Base-by-base conservation (phyloP, 73 alveolate species). In the Diophrys appendiculata region DNA sequence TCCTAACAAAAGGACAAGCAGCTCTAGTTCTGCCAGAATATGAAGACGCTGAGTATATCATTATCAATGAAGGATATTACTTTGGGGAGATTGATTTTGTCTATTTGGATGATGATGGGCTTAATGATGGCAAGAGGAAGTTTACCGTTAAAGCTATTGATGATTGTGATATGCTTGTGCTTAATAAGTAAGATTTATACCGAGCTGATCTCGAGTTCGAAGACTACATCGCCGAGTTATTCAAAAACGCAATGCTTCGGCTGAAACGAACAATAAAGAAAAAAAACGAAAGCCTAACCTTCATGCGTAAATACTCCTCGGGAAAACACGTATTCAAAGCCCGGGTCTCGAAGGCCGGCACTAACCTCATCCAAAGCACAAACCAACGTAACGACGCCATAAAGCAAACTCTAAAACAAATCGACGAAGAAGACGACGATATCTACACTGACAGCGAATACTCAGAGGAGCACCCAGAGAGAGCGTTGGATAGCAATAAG, bases 61-160 rank as follows among this genome's bases (percentile, higher is more conserved):
- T 75, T 31, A 81, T 92, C n/a, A 78, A 76, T 24, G 70, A 69
- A 29, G 98, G 96, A 11, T 70, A 78, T 64, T 86, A 78, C 69
- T 92, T 89, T 70, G 98, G 98, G n/a, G 91, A 80, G 43, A 89
- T 90, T 33, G 98, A 92, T 64, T 34, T 83, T 53, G 83, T 76
- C 54, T 76, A 65, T 33, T 28, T 22, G 29, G 53, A 67, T 31
- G 54, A 24, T 25, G 82, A 83, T 8, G 67, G 65, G 14, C 34
- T 28, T 72, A 33, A 65, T 30, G 81, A 83, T 25, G 82, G 77
- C 34, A 80, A 80, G 56, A 34, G 89, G 29, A 56, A 70, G 67
- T 83, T 83, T 60, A 74, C 91, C n/a, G 86, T 52, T 0, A 83
- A 72, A 69, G 91, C 91, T 3, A 26, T 83, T 0, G 73, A 76